phyloP scores from a whole-genome alignment of 2,329 filamentous ascomycete genomes.

The Pyrenochaeta sp. region DNA sequence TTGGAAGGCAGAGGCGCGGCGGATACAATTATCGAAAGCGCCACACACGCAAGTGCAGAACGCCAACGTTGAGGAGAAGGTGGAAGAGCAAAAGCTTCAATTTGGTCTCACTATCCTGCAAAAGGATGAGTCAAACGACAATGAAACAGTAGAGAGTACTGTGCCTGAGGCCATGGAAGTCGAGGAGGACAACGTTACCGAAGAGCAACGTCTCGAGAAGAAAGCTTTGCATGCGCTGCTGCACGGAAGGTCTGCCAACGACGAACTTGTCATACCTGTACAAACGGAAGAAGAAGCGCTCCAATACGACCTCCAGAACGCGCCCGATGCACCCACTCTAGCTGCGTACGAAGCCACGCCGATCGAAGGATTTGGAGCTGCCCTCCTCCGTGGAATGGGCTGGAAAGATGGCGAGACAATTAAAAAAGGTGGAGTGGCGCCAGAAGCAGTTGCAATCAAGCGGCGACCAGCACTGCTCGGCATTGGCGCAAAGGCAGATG shows the following conservation, averaged over 20 bases:
- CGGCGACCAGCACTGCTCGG: constrained; percentile 82
- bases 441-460: constrained; percentile 70
- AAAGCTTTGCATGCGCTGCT: constrained; percentile 57
- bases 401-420: constrained; percentile 78
- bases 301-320: constrained; percentile 70
- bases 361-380: constrained; percentile 93
- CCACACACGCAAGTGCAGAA: constrained; percentile 54
- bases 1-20: constrained; percentile 64
- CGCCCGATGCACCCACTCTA: constrained; percentile 77
- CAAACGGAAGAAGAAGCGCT: constrained; percentile 71
- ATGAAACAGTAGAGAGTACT: constrained; percentile 8
- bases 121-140: constrained; percentile 26
- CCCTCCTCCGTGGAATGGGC: constrained; percentile 90
- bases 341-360: constrained; percentile 89
- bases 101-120: constrained; percentile 63
- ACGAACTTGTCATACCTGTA: constrained; percentile 49
- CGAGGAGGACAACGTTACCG: constrained; percentile 39
- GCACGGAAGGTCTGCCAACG: constrained; percentile 46
- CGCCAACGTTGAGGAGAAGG: constrained; percentile 43
- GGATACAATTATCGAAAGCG: constrained; percentile 66
- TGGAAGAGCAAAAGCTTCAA: constrained; percentile 50
- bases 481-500: constrained; percentile 83
- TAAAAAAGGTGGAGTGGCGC: constrained; percentile 54
- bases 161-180: constrained; percentile 32
- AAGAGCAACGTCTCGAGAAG: constrained; percentile 58